Conservation (phyloP, 1,284 basidiomycete species). For the Ustilago esculenta region DNA sequence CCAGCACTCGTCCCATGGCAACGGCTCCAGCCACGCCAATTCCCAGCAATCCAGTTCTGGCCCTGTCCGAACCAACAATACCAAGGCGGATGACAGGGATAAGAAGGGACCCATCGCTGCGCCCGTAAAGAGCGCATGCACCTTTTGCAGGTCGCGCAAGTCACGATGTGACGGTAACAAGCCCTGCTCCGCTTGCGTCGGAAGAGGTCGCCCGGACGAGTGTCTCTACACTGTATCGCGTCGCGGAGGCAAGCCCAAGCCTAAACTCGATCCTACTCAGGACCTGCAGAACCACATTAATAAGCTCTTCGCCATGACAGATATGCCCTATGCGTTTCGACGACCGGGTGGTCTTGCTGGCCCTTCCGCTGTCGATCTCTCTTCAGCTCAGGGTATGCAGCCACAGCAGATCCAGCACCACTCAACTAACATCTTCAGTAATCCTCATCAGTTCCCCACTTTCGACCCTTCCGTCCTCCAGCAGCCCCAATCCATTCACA, state of each 20-base stretch:
- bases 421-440: constrained; percentile 19
- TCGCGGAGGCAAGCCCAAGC: constrained; percentile 62
- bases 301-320: constrained; percentile 56
- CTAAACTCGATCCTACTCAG: constrained; percentile 44
- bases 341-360: constrained; percentile 48
- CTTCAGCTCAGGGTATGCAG: constrained; percentile 5
- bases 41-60: constrained; percentile 19
- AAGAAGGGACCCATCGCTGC: constrained; percentile 51
- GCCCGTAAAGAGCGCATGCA: constrained; percentile 57
- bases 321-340: constrained; percentile 53
- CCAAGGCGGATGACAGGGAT: constrained; percentile 36
- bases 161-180: constrained; percentile 62
- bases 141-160: constrained; percentile 56
- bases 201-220: constrained; percentile 49
- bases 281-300: constrained; percentile 54
- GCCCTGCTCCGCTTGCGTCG: constrained; percentile 57
- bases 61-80: constrained; percentile 27
- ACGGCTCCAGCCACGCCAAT: constrained; percentile 11
- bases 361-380: constrained; percentile 13
- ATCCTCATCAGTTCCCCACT: constrained; percentile 30
- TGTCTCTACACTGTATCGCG: constrained; percentile 60
- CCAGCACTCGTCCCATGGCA: constrained; percentile 17
- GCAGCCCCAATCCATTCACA: constrained; percentile 11
- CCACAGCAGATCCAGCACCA: constrained; percentile 26
- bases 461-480: constrained; percentile 30